Evolutionary conservation across 768 basidiomycete species (phyloP).

Genomic region (Pisolithus albus): DNA sequence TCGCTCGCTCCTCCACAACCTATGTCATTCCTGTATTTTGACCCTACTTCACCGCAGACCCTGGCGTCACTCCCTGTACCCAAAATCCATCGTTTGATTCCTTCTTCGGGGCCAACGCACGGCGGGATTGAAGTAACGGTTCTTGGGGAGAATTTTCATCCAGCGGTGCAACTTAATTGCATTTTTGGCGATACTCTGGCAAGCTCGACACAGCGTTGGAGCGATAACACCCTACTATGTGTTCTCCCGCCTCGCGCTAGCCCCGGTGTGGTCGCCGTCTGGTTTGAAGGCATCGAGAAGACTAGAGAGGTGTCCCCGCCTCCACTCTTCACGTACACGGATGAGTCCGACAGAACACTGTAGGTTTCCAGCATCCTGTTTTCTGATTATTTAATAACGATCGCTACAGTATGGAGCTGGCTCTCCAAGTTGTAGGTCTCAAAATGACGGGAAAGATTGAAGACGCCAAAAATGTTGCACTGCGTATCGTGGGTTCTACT

Average conservation of each 20-base stretch:
- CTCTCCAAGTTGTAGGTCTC: conserved; percentile 88
- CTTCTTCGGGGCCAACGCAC: conserved; percentile 75
- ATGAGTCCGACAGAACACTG: conserved; percentile 85
- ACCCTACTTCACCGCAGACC: conserved; percentile 42
- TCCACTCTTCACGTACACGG: conserved; percentile 81
- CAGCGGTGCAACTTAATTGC: conserved; percentile 62
- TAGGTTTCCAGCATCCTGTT: conserved; percentile 35
- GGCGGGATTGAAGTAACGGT: conserved; percentile 95
- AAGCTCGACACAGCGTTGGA: conserved; percentile 85
- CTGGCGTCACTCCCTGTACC: conserved; percentile 49
- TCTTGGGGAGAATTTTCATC: conserved; percentile 85
- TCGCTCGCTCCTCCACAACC: conserved; percentile 30
- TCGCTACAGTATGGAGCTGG: conserved; percentile 79
- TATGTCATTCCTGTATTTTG: conserved; percentile 59
- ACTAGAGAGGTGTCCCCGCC: conserved; percentile 46
- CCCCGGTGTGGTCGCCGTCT: conserved; percentile 85
- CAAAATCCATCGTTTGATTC: conserved; percentile 80
- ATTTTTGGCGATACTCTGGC: conserved; percentile 81
- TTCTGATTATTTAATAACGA: conserved; percentile 9
- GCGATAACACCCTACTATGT: conserved; percentile 89
- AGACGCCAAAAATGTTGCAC: conserved; percentile 87
- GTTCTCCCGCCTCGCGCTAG: conserved; percentile 74
- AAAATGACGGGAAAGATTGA: conserved; percentile 97
- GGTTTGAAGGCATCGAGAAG: conserved; percentile 73
- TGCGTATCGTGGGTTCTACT: conserved; percentile 83